Percentiles rank a stretch among this genome's conserved stretches.
phyloP scores from a whole-genome alignment of 768 basidiomycete genomes.

The Russula compacta region DNA sequence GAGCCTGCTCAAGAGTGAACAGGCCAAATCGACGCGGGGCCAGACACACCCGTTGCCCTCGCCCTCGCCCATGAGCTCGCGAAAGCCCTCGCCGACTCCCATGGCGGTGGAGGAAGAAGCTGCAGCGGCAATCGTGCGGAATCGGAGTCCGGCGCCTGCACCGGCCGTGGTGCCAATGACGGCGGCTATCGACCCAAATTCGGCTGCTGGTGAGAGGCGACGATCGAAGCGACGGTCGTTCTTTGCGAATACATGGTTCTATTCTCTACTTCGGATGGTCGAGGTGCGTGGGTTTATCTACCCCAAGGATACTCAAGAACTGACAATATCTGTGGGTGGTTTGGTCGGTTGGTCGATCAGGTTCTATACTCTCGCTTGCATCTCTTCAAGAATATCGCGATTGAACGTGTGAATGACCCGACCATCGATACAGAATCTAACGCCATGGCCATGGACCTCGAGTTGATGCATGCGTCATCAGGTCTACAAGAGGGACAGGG shows the following conservation, averaged over 20 bases:
- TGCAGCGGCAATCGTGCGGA: not conserved
- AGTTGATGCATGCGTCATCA: slow-evolving; percentile 24
- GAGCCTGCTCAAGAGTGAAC: slow-evolving; percentile 73
- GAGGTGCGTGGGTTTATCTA: slow-evolving; percentile 48
- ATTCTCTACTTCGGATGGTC: slow-evolving; percentile 72
- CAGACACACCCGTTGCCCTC: slow-evolving; percentile 41
- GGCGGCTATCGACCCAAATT: not conserved
- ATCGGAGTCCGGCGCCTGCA: not conserved
- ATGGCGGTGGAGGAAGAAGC: slow-evolving; percentile 30
- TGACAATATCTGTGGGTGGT: not conserved
- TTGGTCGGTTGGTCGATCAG: slow-evolving; percentile 34
- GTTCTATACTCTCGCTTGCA: slow-evolving; percentile 72
- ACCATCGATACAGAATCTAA: slow-evolving; percentile 24
- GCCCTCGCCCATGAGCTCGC: slow-evolving; percentile 38
- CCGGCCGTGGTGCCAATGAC: not conserved
- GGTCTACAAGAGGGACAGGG: slow-evolving; percentile 21
- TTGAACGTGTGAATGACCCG: slow-evolving; percentile 33
- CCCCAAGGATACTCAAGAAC: not conserved
- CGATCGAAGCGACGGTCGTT: slow-evolving; percentile 48
- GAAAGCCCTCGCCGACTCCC: slow-evolving; percentile 49
- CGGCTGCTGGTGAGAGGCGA: slow-evolving; percentile 21
- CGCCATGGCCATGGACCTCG: slow-evolving; percentile 33
- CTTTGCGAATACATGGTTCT: slow-evolving; percentile 86
- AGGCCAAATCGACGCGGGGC: slow-evolving; percentile 64
- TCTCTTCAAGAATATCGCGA: slow-evolving; percentile 67